These are phyloP conservation scores for Microcos paniculata DNA, from an alignment of 345 rosid species.

Conservation along the genomic window DNA sequence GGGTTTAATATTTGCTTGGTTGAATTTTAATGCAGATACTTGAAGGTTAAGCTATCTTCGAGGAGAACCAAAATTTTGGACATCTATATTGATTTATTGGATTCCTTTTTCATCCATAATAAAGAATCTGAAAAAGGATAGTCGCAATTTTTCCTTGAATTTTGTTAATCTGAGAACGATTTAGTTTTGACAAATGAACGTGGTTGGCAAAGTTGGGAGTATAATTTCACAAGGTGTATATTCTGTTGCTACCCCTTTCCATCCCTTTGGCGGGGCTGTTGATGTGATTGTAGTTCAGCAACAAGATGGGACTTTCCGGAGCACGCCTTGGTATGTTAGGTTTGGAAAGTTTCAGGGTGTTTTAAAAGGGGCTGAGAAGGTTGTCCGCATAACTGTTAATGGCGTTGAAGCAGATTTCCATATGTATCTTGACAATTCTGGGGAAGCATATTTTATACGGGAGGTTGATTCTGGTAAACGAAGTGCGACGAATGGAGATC, in stretches of 20 bases:
- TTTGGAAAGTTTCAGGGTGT: conserved; percentile 98
- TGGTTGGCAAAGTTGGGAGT: conserved; percentile 89
- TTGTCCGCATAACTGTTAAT: conserved; percentile 73
- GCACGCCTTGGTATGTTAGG: conserved; percentile 93
- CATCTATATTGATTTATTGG: conserved; percentile 6
- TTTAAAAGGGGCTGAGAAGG: conserved; percentile 81
- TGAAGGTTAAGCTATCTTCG: neutral
- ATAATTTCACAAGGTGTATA: conserved; percentile 81
- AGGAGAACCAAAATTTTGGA: neutral
- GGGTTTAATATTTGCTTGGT: conserved; percentile 4
- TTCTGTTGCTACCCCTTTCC: conserved; percentile 92
- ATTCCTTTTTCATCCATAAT: conserved; percentile 13
- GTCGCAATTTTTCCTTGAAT: conserved; percentile 9
- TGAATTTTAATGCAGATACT: conserved; percentile 23
- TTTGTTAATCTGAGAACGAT: conserved; percentile 4
- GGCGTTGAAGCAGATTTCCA: conserved; percentile 77
- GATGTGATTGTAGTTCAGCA: conserved; percentile 90
- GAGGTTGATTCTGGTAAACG: conserved; percentile 58
- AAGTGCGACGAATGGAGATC: conserved; percentile 23
- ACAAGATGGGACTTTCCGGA: conserved; percentile 75
- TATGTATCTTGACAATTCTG: conserved; percentile 92
- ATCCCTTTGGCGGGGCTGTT: conserved; percentile 96
- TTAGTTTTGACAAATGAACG: conserved; percentile 56
- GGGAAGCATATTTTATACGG: conserved; percentile 82
- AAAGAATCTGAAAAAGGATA: conserved; percentile 10